A percentile compares a stretch with the other conserved stretches of the same genome.
These are phyloP conservation scores for Phyllostachys edulis DNA, from an alignment of 176 grass and related monocot genomes.

Conservation along the genomic window DNA sequence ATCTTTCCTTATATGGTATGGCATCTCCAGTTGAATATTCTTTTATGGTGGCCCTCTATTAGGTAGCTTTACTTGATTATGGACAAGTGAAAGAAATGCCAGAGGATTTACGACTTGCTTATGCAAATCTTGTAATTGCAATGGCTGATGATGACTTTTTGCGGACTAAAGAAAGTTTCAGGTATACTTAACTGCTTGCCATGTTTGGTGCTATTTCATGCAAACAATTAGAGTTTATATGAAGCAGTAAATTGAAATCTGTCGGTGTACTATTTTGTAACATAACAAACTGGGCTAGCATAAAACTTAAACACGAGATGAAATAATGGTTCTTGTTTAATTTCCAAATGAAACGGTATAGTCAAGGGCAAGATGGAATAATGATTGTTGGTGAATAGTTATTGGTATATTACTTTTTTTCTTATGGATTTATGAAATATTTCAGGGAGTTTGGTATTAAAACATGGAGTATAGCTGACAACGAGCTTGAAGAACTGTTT, in stretches of 20 bases:
- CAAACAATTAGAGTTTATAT: slow-evolving; percentile 10
- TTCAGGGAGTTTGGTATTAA: slow-evolving; percentile 82
- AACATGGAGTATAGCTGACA: slow-evolving; percentile 56
- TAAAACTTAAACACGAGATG: slow-evolving; percentile 10
- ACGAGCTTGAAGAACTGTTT: slow-evolving; percentile 67
- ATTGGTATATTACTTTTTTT: slow-evolving; percentile 1
- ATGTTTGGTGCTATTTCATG: slow-evolving; percentile 11
- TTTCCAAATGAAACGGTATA: not conserved
- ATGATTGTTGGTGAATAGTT: not conserved
- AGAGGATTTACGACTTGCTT: slow-evolving; percentile 82
- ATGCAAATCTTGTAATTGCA: slow-evolving; percentile 95
- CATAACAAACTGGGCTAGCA: not conserved
- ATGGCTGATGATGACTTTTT: slow-evolving; percentile 76
- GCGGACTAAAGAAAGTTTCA: slow-evolving; percentile 60
- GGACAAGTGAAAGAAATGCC: slow-evolving; percentile 98
- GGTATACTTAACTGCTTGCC: slow-evolving; percentile 43
- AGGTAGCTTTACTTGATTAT: slow-evolving; percentile 99
- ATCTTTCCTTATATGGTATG: slow-evolving; percentile 4
- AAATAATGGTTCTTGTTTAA: not conserved
- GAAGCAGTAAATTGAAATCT: not conserved
- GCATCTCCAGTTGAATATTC: slow-evolving; percentile 18
- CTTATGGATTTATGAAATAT: slow-evolving; percentile 32
- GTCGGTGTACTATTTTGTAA: not conserved
- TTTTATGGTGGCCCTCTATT: slow-evolving; percentile 27
- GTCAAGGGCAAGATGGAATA: not conserved